Conservation (phyloP, 495 filamentous ascomycete genomes). For the Aspergillus affinis region DNA sequence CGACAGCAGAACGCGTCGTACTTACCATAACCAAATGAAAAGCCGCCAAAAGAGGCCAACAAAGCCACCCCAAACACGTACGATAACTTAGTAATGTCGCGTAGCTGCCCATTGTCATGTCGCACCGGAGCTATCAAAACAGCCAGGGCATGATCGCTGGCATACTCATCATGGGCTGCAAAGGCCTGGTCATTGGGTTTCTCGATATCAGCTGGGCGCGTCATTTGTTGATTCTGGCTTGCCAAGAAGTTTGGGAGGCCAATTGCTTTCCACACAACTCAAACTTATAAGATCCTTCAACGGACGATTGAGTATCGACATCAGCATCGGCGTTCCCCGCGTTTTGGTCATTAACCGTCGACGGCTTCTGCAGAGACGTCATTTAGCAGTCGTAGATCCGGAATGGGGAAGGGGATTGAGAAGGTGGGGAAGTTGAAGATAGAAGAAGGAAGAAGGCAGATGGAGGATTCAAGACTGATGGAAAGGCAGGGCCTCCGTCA, state of each 20-base stretch:
- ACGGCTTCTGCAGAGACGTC: too few species aligned
- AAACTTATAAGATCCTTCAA: too few species aligned
- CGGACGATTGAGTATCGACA: too few species aligned
- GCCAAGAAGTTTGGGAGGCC: background rate
- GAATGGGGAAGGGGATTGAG: too few species aligned
- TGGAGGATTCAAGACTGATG: background rate
- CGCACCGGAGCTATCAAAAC: slow-evolving; percentile 1
- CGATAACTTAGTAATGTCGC: slow-evolving; percentile 10
- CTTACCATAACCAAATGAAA: slow-evolving; percentile 25
- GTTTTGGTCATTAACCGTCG: too few species aligned
- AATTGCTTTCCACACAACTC: too few species aligned
- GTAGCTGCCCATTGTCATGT: slow-evolving; percentile 14
- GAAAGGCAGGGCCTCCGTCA: background rate
- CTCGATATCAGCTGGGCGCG: background rate
- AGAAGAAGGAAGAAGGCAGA: too few species aligned
- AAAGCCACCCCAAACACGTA: slow-evolving; percentile 24
- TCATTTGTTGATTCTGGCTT: background rate
- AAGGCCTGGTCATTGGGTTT: slow-evolving; percentile 1
- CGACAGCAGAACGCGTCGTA: background rate
- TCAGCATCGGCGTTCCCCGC: too few species aligned
- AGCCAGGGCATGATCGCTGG: background rate
- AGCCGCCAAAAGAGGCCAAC: slow-evolving; percentile 22
- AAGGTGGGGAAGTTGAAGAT: too few species aligned
- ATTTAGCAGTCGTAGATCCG: too few species aligned
- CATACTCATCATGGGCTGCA: slow-evolving; percentile 5